Evolutionary conservation across 2,329 filamentous ascomycete genomes (phyloP).

Genomic region (Didymella pomorum): DNA sequence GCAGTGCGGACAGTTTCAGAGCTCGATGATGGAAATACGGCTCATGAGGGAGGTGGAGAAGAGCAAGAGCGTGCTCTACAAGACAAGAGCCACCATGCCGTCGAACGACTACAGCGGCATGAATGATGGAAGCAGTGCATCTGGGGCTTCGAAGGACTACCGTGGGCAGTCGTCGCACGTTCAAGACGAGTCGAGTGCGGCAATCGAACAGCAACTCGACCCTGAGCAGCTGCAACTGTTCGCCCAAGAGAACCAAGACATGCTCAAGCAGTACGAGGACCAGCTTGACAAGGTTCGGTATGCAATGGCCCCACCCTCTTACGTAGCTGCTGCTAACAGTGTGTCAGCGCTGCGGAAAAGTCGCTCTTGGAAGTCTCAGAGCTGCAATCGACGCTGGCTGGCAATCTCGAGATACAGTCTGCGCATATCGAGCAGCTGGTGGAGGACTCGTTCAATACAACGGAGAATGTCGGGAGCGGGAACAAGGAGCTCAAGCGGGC

Average conservation of each 20-base stretch:
- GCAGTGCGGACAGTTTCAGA: constrained; percentile 78
- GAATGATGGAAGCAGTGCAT: constrained; percentile 26
- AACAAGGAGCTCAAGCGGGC: constrained; percentile 93
- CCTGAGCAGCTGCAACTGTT: constrained; percentile 92
- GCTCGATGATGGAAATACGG: constrained; percentile 91
- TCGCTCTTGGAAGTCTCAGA: constrained; percentile 92
- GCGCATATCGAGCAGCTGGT: constrained; percentile 91
- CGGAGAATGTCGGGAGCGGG: constrained; percentile 85
- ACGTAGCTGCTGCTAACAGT: constrained; percentile 25
- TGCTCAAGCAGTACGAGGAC: constrained; percentile 92
- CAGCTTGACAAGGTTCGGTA: constrained; percentile 94
- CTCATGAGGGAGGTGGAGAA: constrained; percentile 86
- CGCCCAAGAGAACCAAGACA: constrained; percentile 88
- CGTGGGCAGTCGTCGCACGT: constrained; percentile 33
- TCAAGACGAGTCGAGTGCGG: constrained; percentile 36
- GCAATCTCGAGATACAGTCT: constrained; percentile 84
- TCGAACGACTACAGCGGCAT: constrained; percentile 31
- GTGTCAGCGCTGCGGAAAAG: constrained; percentile 78
- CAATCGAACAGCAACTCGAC: constrained; percentile 69
- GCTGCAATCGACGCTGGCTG: constrained; percentile 86
- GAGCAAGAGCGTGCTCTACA: constrained; percentile 84
- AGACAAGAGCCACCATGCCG: constrained; percentile 58
- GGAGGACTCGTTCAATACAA: constrained; percentile 79
- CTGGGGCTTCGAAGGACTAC: constrained; percentile 32
- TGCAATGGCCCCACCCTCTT: constrained; percentile 46